These are phyloP conservation scores for Boletus rufocinnamomeus DNA, from an alignment of 768 basidiomycete genomes.

Conservation along the genomic window DNA sequence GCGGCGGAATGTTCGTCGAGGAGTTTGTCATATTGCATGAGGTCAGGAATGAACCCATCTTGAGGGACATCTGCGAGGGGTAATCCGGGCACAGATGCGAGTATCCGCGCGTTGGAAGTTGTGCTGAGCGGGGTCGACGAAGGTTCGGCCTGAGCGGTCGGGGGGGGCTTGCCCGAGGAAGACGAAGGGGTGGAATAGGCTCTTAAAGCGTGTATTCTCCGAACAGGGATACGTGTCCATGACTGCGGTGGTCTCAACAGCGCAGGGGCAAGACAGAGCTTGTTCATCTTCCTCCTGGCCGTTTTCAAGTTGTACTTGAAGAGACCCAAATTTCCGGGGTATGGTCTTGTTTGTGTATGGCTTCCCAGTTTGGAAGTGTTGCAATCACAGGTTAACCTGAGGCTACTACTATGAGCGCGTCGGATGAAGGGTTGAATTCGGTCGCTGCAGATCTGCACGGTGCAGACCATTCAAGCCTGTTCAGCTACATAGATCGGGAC, in stretches of 20 bases:
- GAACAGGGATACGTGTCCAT: slow-evolving; percentile 2
- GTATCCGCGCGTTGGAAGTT: not conserved
- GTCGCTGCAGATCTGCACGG: slow-evolving; percentile 47
- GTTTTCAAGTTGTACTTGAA: not conserved
- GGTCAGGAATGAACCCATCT: slow-evolving; percentile 50
- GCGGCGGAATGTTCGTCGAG: slow-evolving; percentile 60
- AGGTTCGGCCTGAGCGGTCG: slow-evolving; percentile 8
- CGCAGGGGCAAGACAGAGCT: slow-evolving; percentile 17
- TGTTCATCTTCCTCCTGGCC: slow-evolving; percentile 26
- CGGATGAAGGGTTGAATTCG: slow-evolving; percentile 39
- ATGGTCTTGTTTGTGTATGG: slow-evolving; percentile 21
- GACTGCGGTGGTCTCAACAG: slow-evolving; percentile 16
- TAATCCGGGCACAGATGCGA: slow-evolving; percentile 13
- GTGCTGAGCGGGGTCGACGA: slow-evolving; percentile 3
- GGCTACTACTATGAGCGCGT: slow-evolving; percentile 11
- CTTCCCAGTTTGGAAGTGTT: slow-evolving; percentile 18
- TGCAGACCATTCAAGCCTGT: slow-evolving; percentile 56
- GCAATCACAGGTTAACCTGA: not conserved
- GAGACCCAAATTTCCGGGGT: slow-evolving; percentile 17
- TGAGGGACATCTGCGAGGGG: slow-evolving; percentile 26
- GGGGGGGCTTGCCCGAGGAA: slow-evolving; percentile 5
- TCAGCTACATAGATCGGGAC: slow-evolving; percentile 61
- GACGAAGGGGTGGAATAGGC: slow-evolving; percentile 21
- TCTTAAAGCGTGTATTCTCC: slow-evolving; percentile 5
- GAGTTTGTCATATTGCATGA: slow-evolving; percentile 61